Conservation (phyloP, 192 early-diverging fungal genomes). For the Fimicolochytrium jonesii region DNA sequence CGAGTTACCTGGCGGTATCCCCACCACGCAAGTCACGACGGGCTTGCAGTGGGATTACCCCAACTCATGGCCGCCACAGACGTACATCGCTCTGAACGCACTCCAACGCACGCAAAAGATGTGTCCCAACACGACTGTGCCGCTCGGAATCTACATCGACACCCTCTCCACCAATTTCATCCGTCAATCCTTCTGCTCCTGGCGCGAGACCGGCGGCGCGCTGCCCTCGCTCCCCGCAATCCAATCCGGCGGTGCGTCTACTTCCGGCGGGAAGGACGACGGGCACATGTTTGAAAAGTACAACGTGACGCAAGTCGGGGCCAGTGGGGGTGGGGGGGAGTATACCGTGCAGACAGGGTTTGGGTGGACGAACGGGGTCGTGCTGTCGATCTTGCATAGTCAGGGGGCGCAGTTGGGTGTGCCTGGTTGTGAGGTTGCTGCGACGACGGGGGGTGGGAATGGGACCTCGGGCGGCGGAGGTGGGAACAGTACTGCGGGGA, state of each 20-base stretch:
- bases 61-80: conserved; percentile 42
- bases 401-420: too few relatives aligned
- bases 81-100: conserved; percentile 11
- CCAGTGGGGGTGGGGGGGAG: conserved; percentile 60
- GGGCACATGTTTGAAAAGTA: conserved; percentile 80
- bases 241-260: conserved; percentile 2
- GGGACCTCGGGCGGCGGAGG: too few relatives aligned
- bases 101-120: neutral
- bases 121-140: neutral
- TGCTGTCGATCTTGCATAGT: conserved; percentile 63
- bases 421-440: too few relatives aligned
- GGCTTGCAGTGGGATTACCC: conserved; percentile 75
- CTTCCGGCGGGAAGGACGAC: conserved; percentile 47
- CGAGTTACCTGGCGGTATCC: conserved; percentile 54
- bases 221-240: conserved; percentile 45
- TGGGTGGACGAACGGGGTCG: conserved; percentile 75
- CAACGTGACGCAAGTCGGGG: conserved; percentile 44
- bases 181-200: conserved; percentile 59
- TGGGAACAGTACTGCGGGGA: too few relatives aligned
- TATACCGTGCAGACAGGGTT: conserved; percentile 68
- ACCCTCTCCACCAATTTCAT: conserved; percentile 33
- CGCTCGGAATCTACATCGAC: neutral
- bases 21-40: conserved; percentile 52
- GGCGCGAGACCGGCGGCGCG: conserved; percentile 64
- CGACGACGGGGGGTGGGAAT: too few relatives aligned